phyloP scores from a whole-genome alignment of 768 basidiomycete genomes.

The Psilocybe tampanensis region DNA sequence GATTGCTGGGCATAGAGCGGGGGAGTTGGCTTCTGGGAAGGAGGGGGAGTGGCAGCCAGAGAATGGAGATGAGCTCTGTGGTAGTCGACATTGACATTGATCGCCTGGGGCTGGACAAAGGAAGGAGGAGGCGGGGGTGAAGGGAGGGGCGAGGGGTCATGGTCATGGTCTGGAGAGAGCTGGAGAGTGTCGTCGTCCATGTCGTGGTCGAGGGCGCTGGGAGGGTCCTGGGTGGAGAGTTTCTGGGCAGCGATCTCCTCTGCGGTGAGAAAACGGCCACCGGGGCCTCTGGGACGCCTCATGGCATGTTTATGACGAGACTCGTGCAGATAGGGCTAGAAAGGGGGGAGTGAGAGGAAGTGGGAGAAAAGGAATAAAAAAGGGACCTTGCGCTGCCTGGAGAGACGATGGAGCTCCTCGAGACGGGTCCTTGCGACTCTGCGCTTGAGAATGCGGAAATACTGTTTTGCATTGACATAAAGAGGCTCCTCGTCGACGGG shows the following conservation, averaged over 20 bases:
- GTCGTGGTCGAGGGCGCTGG: constrained; percentile 43
- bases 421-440: constrained; percentile 88
- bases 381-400: constrained; percentile 86
- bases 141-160: constrained; percentile 18
- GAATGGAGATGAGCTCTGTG: constrained; percentile 19
- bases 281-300: constrained; percentile 94
- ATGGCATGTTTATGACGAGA: constrained; percentile 98
- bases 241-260: constrained; percentile 92
- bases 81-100: constrained; percentile 22
- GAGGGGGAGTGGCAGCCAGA: constrained; percentile 14
- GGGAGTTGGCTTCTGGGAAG: constrained; percentile 11
- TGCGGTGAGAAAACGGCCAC: constrained; percentile 95
- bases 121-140: constrained; percentile 21
- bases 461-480: constrained; percentile 99
- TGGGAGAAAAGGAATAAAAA: not conserved
- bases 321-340: constrained; percentile 95
- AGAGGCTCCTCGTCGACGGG: constrained; percentile 93
- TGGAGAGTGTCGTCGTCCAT: constrained; percentile 37
- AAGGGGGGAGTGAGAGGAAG: constrained; percentile 2
- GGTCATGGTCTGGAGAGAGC: constrained; percentile 20
- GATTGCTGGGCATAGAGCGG: constrained; percentile 11
- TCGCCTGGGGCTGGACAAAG: constrained; percentile 20
- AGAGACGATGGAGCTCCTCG: constrained; percentile 92
- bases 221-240: constrained; percentile 31
- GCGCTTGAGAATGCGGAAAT: constrained; percentile 96